These are phyloP conservation scores for Aureobasidium sp. DNA, from an alignment of 2,329 filamentous ascomycete species.

Conservation along the genomic window DNA sequence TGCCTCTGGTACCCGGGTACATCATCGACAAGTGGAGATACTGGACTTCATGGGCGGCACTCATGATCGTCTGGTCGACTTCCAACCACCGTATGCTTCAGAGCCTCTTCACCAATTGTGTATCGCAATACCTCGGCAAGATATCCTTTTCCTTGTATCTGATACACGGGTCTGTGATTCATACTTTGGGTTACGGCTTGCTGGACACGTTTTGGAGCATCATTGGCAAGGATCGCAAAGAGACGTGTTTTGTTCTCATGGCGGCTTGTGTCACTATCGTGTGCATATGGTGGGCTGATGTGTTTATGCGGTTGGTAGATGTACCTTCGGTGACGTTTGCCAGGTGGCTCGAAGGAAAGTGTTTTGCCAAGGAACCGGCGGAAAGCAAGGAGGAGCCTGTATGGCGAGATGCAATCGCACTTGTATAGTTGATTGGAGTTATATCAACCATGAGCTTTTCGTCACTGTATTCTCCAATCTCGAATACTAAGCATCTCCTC, in stretches of 20 bases:
- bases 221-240: constrained; percentile 34
- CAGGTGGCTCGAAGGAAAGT: constrained; percentile 42
- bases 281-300: constrained; percentile 46
- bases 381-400: not conserved
- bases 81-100: constrained; percentile 40
- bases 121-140: constrained; percentile 50
- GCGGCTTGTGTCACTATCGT: constrained; percentile 44
- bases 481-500: not conserved
- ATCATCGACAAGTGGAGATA: not conserved
- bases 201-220: constrained; percentile 31
- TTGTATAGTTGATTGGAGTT: not conserved
- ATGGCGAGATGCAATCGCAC: not conserved
- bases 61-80: not conserved
- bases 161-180: constrained; percentile 49
- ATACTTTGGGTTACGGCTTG: constrained; percentile 40
- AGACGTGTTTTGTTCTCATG: constrained; percentile 40
- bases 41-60: not conserved
- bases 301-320: constrained; percentile 50
- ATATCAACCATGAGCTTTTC: not conserved
- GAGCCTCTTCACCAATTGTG: constrained; percentile 39
- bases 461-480: not conserved
- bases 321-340: constrained; percentile 48
- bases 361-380: not conserved
- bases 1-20: not conserved
- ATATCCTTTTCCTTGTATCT: constrained; percentile 53